Base-by-base conservation (phyloP, 306 rosid genomes). In the Pueraria montana region DNA sequence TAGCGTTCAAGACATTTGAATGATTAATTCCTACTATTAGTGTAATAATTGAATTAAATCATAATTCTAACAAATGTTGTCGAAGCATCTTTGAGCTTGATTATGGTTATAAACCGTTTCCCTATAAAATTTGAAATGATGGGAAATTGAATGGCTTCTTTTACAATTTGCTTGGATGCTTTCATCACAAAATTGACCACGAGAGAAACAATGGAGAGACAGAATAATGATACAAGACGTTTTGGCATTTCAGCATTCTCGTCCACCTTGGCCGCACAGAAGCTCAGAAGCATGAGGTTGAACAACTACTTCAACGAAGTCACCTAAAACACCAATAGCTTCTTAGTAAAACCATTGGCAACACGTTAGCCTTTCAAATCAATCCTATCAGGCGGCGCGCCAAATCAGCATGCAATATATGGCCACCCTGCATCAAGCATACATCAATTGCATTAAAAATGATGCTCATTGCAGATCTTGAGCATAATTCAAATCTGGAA, bases 401-500 rank as follows among this genome's bases (percentile, higher is more conserved):
- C 69, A 95, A 80, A 89, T 89, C 91, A 52, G 87, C 80, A 79
- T 95, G 97, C 85, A 90, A 86, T 58, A 92, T 81, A 84, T 93
- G 98, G 67, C 98, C 92, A 82, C 91, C 97, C 98, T 90, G 91
- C 78, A 65, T 30, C 83, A 85, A 74, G 24, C 30, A 64, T 18
- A 50, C 13, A 9, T 36, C 34, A 32, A 77, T 65, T 17, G 62
- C 50, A 74, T 77, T 84, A 56, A 65, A 36, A 49, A 46, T 65
- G 78, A 78, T 48, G 6, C 3, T 11, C 78, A 20, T 36, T 7
- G 3, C 42, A 42, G 46, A 71, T 58, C 63, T 16, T 40, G 34
- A 46, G 80, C 76, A 80, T 58, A 71, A 21, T 71, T 36, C 53
- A 74, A 64, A 84, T 71, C 42, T 45, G 43, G 36, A 17, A 48